Percentiles rank a stretch among this genome's conserved stretches.
Evolutionary conservation across 1,284 basidiomycete genomes (phyloP).

Genomic region (Naganishia liquefaciens): DNA sequence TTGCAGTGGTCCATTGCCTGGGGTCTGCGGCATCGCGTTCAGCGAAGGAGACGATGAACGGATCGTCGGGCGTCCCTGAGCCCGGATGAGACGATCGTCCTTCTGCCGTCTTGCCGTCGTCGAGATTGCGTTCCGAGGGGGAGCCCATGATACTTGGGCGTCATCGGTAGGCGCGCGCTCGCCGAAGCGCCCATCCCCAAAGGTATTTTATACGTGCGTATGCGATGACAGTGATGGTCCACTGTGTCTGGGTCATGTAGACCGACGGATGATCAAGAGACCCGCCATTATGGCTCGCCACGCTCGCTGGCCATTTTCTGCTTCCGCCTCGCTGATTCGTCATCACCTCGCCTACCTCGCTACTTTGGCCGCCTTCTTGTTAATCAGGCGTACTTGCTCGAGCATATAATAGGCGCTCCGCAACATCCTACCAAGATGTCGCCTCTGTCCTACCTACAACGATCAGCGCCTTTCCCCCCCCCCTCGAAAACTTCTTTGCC

Average conservation of each 20-base stretch:
- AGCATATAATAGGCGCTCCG: constrained; percentile 6
- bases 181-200: too few relatives aligned
- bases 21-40: constrained; percentile 63
- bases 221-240: too few relatives aligned
- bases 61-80: constrained; percentile 51
- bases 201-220: too few relatives aligned
- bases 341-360: constrained; percentile 1
- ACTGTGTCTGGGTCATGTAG: too few relatives aligned
- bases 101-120: constrained; percentile 1
- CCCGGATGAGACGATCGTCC: constrained; percentile 43
- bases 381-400: neutral
- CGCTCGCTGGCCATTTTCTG: neutral
- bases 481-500: neutral
- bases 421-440: neutral
- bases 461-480: neutral
- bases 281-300: neutral
- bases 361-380: neutral
- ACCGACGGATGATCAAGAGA: too few relatives aligned
- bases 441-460: neutral
- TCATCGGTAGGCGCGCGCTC: neutral
- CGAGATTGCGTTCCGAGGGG: neutral
- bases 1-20: constrained; percentile 62
- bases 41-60: constrained; percentile 54
- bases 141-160: neutral
- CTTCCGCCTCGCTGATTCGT: neutral